phyloP scores from a whole-genome alignment of 2,329 filamentous ascomycete species.

The Cytospora paraplurivora region DNA sequence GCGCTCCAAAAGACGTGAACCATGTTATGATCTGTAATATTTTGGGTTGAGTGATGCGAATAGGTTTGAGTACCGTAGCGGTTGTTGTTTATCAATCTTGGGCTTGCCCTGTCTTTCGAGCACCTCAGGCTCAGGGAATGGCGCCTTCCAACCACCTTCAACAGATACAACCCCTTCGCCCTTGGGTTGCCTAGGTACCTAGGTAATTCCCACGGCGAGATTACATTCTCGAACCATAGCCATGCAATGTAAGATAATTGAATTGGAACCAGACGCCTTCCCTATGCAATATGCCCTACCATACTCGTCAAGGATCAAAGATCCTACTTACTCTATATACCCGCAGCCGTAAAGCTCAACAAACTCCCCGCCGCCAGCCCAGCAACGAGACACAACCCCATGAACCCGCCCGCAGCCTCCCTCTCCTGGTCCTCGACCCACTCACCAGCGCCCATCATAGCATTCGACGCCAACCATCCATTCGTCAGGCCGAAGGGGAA shows the following conservation, averaged over 20 bases:
- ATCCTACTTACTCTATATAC: conserved; percentile 34
- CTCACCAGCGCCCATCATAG: conserved; percentile 87
- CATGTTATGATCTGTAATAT: no score
- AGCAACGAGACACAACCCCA: conserved; percentile 85
- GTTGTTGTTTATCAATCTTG: no score
- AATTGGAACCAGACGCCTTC: conserved; percentile 7
- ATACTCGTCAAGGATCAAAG: neutral
- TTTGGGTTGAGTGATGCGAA: no score
- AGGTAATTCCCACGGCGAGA: neutral
- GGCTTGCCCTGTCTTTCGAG: no score
- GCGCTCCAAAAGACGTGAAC: no score
- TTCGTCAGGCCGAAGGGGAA: conserved; percentile 81
- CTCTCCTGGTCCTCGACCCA: conserved; percentile 82
- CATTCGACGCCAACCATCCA: conserved; percentile 81
- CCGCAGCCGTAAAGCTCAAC: conserved; percentile 76
- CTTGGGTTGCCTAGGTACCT: neutral
- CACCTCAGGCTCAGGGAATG: no score
- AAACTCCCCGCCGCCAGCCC: conserved; percentile 86
- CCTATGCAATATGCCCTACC: conserved; percentile 14
- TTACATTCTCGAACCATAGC: neutral
- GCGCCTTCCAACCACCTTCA: neutral
- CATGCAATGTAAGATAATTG: neutral
- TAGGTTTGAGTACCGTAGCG: no score
- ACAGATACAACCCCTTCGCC: neutral
- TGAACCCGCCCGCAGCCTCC: conserved; percentile 89